Evolutionary conservation across 352 stramenopile species (phyloP), one percentile per base, ranked within the genome.

Genomic region (Globisporangium echinulatum): DNA sequence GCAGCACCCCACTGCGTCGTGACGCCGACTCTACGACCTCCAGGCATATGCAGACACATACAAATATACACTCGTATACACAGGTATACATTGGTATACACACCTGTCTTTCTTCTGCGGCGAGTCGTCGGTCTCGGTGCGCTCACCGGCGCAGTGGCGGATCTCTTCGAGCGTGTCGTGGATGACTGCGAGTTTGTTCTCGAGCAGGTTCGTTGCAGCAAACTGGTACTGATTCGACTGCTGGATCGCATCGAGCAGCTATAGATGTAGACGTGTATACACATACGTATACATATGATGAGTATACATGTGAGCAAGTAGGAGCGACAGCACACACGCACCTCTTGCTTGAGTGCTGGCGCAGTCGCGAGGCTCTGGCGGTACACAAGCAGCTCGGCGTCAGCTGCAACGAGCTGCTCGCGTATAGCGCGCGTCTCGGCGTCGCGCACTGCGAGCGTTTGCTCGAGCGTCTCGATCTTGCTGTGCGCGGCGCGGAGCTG

Each of bases 161-260:
- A 88, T 64, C 13, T 87, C 81, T 13, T 88, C 73, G 54, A 88
- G 65, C 36, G 81, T 68, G n/a, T 85, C 77, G 58, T 87, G 71
- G n/a, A 88, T 68, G 13, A 61, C 56, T 46, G 74, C 79, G 15
- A 90, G 71, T 52, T 85, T 81, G 46, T 66, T 59, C 60, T 87
- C 75, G 5, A 90, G 71, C n/a, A 77, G 50, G n/a, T 70, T 62
- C 0, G 62, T 70, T 13, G 75, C 49, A 5, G 62, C 62, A 19
- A 62, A 37, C 19, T 87, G 70, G 33, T 66, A 56, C 14, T 60
- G 59, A 15, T 63, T 66, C 1, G 66, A 67, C 42, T 72, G 62
- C 56, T 88, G 68, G 13, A 86, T 70, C 3, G 75, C 69, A 36
- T 71, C 49, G 0, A 77, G 61, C 25, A 71, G 65, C 15, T 71